Evolutionary conservation across 169 alveolate species (phyloP), one percentile per base, ranked within the genome.

Genomic region (Plasmodium relictum): DNA sequence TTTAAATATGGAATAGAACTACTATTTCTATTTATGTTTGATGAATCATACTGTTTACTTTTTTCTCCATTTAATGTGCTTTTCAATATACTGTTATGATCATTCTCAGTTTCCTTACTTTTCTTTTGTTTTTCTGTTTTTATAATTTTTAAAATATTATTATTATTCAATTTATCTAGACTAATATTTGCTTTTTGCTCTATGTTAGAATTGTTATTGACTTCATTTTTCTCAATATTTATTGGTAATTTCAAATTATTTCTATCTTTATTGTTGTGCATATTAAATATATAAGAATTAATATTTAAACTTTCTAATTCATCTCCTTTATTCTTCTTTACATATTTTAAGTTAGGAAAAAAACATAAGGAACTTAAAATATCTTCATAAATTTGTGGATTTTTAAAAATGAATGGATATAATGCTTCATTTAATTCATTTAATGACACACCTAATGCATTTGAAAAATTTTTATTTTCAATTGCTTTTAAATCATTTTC

Each of bases 321-420:
- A 6, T 78, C 74, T 12, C 14, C 39, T 41, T 71, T 74, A 22
- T 72, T 48, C 12, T 66, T 83, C 20, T 68, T 69, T 31, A 86
- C 87, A 86, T 86, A 86, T 61, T 86, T 72, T 63, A 86, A 44
- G 54, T 86, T 69, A 0, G 92, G 92, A 62, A 86, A 86, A 61
- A 86, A 86, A 14, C 92, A 86, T 7, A 86, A 72, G 16, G 24
- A 58, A 37, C 71, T 71, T 56, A 86, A 59, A 42, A 86, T 59
- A 16, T 86, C 92, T 58, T 86, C 92, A 86, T 86, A 86, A 58
- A 86, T 56, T 37, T 86, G 92, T 45, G 92, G 92, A 42, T 86
- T 86, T 73, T 72, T 86, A 86, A 86, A 86, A 1, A 86, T 86
- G 45, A 71, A 72, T 41, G 86, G 92, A 24, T 86, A 86, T 70